Conservation (phyloP, 257 asterid genomes). For the Mentha longifolia region DNA sequence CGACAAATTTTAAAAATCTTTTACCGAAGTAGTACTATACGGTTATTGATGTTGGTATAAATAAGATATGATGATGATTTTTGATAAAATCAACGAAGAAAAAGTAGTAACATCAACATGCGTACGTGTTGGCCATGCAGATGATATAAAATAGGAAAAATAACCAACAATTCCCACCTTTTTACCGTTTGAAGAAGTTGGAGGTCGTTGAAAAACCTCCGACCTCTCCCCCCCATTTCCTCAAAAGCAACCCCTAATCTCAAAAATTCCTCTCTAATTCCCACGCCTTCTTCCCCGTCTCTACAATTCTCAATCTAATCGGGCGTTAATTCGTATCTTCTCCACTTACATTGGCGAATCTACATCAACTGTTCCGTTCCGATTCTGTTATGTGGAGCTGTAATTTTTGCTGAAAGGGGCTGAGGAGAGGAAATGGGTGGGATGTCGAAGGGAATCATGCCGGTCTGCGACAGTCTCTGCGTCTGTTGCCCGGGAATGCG, state of each 20-base stretch:
- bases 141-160: slow-evolving; percentile 25
- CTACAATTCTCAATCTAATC: slow-evolving; percentile 10
- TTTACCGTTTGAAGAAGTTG: slow-evolving; percentile 44
- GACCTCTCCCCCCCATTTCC: slow-evolving; percentile 32
- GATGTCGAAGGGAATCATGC: slow-evolving; percentile 64
- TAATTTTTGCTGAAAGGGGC: slow-evolving; percentile 27
- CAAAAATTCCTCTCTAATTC: not conserved
- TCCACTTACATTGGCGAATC: not conserved
- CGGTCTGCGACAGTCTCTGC: slow-evolving; percentile 66
- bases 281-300: not conserved
- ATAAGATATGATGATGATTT: no score
- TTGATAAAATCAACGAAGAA: no score
- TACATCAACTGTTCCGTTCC: not conserved
- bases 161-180: slow-evolving; percentile 28
- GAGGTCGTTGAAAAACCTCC: slow-evolving; percentile 56
- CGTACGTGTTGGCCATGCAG: slow-evolving; percentile 42
- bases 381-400: slow-evolving; percentile 20
- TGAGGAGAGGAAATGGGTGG: slow-evolving; percentile 52
- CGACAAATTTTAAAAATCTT: no score
- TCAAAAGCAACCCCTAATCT: slow-evolving; percentile 36
- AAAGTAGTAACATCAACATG: no score
- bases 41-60: no score
- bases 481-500: slow-evolving; percentile 78
- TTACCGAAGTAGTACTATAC: no score
- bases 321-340: not conserved